Evolutionary conservation across 2,329 filamentous ascomycete species (phyloP).

Genomic region (Hymenoscyphus repandus): DNA sequence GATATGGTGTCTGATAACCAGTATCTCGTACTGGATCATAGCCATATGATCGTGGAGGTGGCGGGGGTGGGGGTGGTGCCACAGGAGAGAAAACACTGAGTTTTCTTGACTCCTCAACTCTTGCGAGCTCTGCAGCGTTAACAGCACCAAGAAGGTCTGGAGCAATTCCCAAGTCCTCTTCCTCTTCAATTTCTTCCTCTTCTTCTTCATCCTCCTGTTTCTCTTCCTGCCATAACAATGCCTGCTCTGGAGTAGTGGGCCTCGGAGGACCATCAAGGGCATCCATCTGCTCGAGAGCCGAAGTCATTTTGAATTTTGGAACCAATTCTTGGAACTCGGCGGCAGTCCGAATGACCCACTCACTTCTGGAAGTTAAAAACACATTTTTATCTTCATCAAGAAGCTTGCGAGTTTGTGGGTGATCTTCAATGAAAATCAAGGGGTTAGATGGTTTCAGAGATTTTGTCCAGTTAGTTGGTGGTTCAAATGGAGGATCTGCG

Average conservation of each 20-base stretch:
- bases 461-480: constrained; percentile 11
- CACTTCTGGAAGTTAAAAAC: constrained; percentile 11
- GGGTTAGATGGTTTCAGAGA: constrained; percentile 10
- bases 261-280: constrained; percentile 4
- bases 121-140: constrained; percentile 5
- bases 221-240: background rate
- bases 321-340: constrained; percentile 8
- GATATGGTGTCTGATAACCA: constrained; percentile 13
- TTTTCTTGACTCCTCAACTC: constrained; percentile 1
- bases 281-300: constrained; percentile 7
- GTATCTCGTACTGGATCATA: constrained; percentile 17
- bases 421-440: constrained; percentile 11
- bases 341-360: constrained; percentile 6
- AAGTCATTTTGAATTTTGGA: constrained; percentile 10
- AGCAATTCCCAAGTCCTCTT: background rate
- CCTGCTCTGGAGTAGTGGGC: constrained; percentile 1
- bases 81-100: constrained; percentile 4
- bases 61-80: constrained; percentile 12
- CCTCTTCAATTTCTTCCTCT: background rate
- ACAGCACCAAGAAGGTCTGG: constrained; percentile 9
- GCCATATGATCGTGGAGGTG: constrained; percentile 9
- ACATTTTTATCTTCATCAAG: constrained; percentile 11
- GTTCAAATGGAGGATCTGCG: constrained; percentile 10
- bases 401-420: constrained; percentile 1
- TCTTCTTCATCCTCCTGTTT: background rate